Evolutionary conservation across 1,139 yeast genomes (phyloP), one percentile per base, ranked within the genome.

Genomic region (Nadsonia starkeyi-henricii): DNA sequence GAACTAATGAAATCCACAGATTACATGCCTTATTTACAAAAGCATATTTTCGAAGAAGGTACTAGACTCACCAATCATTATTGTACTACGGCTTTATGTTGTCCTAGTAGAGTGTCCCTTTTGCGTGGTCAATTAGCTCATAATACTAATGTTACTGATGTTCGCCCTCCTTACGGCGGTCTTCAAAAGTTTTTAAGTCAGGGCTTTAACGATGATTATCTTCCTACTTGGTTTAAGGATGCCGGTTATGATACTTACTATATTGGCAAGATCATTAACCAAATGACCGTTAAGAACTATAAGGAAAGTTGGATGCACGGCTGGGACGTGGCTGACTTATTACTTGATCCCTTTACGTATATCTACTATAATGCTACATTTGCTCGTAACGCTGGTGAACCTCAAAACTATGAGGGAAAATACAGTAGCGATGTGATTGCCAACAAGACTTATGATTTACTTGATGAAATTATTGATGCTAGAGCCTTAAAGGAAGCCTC

Each of bases 231-330:
- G 51, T 30, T 48, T 19, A 44, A 48, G 26, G 49, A 47, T n/a
- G 51, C 49, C 7, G 51, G 51, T 12, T 48, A 48, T 45, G 49
- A 33, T 18, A 48, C 49, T 2, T 48, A 47, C 37, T 48, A 48
- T 30, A 44, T 46, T 28, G 49, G 51, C 19, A 48, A 48, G 47
- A 33, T 48, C 20, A 37, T 48, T 41, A 48, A 48, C 17, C 43
- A 42, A n/a, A 46, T 42, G 20, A 47, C 49, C 2, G 45, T 47
- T 3, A 43, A 47, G 8, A 42, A 46, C n/a, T 48, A 48, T 20
- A 37, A 48, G 39, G 23, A 39, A n/a, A 41, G 30, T n/a, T 44
- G 45, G 23, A 28, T 43, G 13, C 42, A 45, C 7, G 49, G 51
- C 2, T 48, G 42, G 23, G 45, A 42, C 12, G 49, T 39, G 3